phyloP scores from a whole-genome alignment of 495 filamentous ascomycete species.

The Aspergillus homomorphus region DNA sequence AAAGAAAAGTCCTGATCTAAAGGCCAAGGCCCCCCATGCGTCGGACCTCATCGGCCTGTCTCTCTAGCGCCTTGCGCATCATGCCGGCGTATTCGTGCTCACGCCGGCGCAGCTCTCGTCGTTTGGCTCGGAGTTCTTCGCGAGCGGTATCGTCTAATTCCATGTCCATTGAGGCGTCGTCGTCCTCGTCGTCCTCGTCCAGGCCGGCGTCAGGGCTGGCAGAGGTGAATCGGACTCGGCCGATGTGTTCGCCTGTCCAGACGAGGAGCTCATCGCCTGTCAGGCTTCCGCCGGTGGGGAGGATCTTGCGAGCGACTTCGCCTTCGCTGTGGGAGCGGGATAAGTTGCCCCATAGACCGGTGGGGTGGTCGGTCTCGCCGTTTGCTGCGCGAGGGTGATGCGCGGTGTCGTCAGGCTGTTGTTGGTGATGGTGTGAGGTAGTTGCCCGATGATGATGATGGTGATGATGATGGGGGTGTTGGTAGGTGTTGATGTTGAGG shows the following conservation, averaged over 20 bases:
- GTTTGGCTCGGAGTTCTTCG: slow-evolving; percentile 40
- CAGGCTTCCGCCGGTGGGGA: slow-evolving; percentile 54
- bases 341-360: slow-evolving; percentile 31
- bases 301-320: slow-evolving; percentile 66
- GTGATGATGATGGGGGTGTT: slow-evolving; percentile 11
- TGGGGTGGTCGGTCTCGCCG: slow-evolving; percentile 8
- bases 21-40: slow-evolving; percentile 70
- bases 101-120: slow-evolving; percentile 32
- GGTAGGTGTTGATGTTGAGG: slow-evolving; percentile 60
- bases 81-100: slow-evolving; percentile 60
- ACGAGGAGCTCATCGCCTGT: slow-evolving; percentile 63
- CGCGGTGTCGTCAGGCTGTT: background rate
- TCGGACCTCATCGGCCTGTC: slow-evolving; percentile 78
- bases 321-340: slow-evolving; percentile 22
- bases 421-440: background rate
- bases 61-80: slow-evolving; percentile 73
- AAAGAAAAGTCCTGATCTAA: slow-evolving; percentile 16
- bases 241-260: slow-evolving; percentile 80
- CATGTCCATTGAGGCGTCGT: slow-evolving; percentile 33
- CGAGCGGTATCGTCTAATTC: slow-evolving; percentile 38
- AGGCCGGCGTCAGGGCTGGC: slow-evolving; percentile 42
- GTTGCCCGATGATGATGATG: background rate
- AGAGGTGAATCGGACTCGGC: slow-evolving; percentile 60
- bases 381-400: background rate
- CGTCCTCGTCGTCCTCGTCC: slow-evolving; percentile 44